Conservation (phyloP, 1,284 basidiomycete species). For the Cryptococcus neoformans region DNA sequence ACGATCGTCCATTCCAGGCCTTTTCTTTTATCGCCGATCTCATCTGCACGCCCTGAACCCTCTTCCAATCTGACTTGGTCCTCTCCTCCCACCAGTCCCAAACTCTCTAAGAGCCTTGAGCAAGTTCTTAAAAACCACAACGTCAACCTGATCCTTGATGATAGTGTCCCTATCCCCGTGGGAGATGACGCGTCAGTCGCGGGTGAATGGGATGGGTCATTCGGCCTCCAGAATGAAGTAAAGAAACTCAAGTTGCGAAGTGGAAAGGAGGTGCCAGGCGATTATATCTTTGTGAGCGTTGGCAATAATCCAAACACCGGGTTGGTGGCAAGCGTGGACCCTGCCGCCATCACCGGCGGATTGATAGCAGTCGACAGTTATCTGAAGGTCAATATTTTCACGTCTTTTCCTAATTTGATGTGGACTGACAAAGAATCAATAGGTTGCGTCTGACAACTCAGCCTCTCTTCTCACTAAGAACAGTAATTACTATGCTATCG, state of each 20-base stretch:
- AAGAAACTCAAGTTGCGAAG: conserved; percentile 31
- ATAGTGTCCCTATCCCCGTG: conserved; percentile 36
- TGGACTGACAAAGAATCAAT: neutral
- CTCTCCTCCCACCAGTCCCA: conserved; percentile 24
- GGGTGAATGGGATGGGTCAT: conserved; percentile 27
- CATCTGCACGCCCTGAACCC: conserved; percentile 12
- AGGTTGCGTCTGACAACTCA: conserved; percentile 18
- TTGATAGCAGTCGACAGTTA: conserved; percentile 45
- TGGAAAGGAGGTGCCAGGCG: conserved; percentile 39
- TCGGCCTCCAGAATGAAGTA: conserved; percentile 27
- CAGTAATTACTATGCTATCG: conserved; percentile 42
- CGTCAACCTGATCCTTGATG: conserved; percentile 42
- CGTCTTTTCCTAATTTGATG: neutral
- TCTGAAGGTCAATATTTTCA: conserved; percentile 25
- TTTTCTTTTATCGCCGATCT: conserved; percentile 13
- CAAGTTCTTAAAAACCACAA: conserved; percentile 35
- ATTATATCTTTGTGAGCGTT: conserved; percentile 49
- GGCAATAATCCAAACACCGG: conserved; percentile 48
- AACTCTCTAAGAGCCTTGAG: conserved; percentile 32
- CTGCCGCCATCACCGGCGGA: conserved; percentile 25
- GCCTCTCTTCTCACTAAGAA: conserved; percentile 13
- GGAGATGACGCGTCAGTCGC: no score
- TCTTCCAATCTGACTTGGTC: conserved; percentile 14
- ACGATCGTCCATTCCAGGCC: conserved; percentile 23
- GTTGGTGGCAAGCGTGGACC: conserved; percentile 33